Conservation (phyloP, 345 rosid genomes). For the Pugionium dolabratum region DNA sequence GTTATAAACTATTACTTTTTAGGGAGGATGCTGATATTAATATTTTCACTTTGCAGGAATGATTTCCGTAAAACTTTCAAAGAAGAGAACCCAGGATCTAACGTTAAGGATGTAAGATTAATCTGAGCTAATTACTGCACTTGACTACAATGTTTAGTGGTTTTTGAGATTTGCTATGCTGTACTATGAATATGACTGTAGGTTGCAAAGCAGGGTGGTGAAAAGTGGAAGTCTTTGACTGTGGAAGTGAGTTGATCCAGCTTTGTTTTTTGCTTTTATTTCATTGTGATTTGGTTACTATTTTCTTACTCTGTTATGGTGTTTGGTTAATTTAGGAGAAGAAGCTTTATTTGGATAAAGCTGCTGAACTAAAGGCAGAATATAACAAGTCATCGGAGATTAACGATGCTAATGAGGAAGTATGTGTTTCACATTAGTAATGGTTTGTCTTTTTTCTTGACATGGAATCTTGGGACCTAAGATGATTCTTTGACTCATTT, state of each 20-base stretch:
- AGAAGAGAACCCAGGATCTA: slow-evolving; percentile 60
- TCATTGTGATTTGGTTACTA: background rate
- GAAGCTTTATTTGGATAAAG: slow-evolving; percentile 66
- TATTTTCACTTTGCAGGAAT: slow-evolving; percentile 48
- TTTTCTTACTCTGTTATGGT: background rate
- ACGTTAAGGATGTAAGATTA: slow-evolving; percentile 57
- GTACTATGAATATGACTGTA: slow-evolving; percentile 18
- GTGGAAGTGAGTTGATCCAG: slow-evolving; percentile 60
- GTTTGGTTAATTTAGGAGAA: slow-evolving; percentile 59
- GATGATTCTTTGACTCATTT: slow-evolving; percentile 19
- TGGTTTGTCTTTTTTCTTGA: background rate
- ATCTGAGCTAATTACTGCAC: background rate
- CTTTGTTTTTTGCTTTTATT: background rate
- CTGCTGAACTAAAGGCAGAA: slow-evolving; percentile 73
- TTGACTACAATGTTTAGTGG: slow-evolving; percentile 7
- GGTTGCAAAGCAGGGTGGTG: slow-evolving; percentile 86
- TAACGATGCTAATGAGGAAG: slow-evolving; percentile 47
- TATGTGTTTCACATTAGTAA: slow-evolving; percentile 15
- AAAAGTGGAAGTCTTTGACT: slow-evolving; percentile 73
- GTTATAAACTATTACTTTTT: background rate
- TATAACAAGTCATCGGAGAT: slow-evolving; percentile 50
- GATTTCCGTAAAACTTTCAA: slow-evolving; percentile 68
- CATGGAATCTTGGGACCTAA: background rate
- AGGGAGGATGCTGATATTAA: slow-evolving; percentile 5
- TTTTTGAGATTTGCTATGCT: background rate